These are phyloP conservation scores for Senna tora DNA, from an alignment of 306 rosid genomes.

Conservation along the genomic window DNA sequence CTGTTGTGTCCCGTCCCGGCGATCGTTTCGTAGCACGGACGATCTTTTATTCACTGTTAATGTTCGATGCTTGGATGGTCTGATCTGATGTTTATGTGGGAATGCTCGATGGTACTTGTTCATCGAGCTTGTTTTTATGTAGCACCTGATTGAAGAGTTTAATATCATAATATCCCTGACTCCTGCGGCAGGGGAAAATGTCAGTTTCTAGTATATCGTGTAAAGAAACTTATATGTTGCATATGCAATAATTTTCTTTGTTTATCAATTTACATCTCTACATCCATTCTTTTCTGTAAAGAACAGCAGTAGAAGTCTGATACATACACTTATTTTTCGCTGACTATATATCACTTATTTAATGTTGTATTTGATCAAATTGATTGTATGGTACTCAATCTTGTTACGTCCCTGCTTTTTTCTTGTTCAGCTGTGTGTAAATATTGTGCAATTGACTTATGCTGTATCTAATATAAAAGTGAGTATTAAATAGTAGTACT, in stretches of 20 bases:
- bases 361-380: neutral
- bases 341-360: neutral
- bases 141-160: slow-evolving; percentile 1
- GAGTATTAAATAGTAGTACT: neutral
- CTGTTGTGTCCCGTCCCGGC: neutral
- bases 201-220: too few relatives aligned
- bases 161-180: neutral
- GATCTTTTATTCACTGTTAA: neutral
- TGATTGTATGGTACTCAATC: neutral
- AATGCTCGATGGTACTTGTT: slow-evolving; percentile 37
- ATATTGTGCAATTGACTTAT: slow-evolving; percentile 6
- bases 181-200: neutral
- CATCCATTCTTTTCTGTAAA: neutral
- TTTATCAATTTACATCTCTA: neutral
- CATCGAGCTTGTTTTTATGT: neutral
- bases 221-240: neutral
- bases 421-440: neutral
- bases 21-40: neutral
- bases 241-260: neutral
- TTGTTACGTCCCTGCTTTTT: neutral
- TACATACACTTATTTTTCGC: neutral
- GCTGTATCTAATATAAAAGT: slow-evolving; percentile 12
- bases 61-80: slow-evolving; percentile 18
- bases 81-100: slow-evolving; percentile 41
- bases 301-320: neutral